Percentiles rank a stretch among this genome's conserved stretches.
These are phyloP conservation scores for Phytophthora citricola DNA, from an alignment of 352 stramenopile species.

Conservation along the genomic window DNA sequence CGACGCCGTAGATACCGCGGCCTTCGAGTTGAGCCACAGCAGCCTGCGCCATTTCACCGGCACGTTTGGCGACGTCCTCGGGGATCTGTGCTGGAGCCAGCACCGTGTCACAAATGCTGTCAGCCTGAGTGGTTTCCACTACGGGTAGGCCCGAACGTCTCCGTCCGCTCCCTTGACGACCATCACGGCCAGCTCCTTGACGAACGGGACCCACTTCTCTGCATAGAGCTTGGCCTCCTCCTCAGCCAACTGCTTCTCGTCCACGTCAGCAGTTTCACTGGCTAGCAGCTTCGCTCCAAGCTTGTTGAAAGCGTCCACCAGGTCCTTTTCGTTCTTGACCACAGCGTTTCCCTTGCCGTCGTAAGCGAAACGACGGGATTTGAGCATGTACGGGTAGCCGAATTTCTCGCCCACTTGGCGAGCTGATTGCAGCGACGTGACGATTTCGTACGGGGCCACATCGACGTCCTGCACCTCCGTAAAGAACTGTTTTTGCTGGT, in stretches of 20 bases:
- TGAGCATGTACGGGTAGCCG: constrained; percentile 99
- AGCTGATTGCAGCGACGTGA: constrained; percentile 55
- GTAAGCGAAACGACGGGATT: constrained; percentile 96
- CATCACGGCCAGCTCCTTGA: constrained; percentile 97
- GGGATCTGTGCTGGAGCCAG: constrained; percentile 89
- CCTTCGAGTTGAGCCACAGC: constrained; percentile 86
- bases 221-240: constrained; percentile 82
- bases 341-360: constrained; percentile 98
- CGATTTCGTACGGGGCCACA: constrained; percentile 62
- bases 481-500: constrained; percentile 94
- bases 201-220: constrained; percentile 98
- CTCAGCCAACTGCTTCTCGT: constrained; percentile 28
- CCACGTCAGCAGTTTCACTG: constrained; percentile 21
- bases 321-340: constrained; percentile 77
- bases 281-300: constrained; percentile 51
- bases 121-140: constrained; percentile 96
- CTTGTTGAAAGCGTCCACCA: constrained; percentile 86
- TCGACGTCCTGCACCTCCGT: constrained; percentile 46
- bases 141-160: constrained; percentile 93
- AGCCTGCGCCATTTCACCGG: constrained; percentile 61
- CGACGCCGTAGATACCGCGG: constrained; percentile 96
- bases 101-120: constrained; percentile 98
- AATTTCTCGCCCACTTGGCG: constrained; percentile 56
- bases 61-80: constrained; percentile 43
- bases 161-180: constrained; percentile 86